These are phyloP conservation scores for Zygotorulaspora florentina DNA, from an alignment of 805 yeast genomes.

Conservation along the genomic window DNA sequence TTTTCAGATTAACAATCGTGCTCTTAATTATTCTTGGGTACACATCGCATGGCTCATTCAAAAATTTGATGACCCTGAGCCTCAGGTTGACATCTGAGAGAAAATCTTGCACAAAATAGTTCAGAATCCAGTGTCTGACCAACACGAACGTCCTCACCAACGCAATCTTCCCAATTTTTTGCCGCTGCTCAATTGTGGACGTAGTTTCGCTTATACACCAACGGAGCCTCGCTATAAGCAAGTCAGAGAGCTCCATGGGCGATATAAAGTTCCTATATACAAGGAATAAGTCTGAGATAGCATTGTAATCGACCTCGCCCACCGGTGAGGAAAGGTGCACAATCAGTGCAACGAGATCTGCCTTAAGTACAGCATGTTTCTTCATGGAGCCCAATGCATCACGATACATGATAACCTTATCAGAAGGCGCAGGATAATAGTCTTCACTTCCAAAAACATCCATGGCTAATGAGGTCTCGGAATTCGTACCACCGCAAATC, in stretches of 20 bases:
- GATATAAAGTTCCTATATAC: constrained; percentile 71
- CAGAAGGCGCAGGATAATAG: constrained; percentile 32
- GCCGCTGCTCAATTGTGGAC: constrained; percentile 15
- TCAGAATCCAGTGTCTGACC: constrained; percentile 83
- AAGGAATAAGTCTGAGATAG: constrained; percentile 80
- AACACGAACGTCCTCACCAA: constrained; percentile 81
- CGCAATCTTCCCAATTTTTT: constrained; percentile 57
- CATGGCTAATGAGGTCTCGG: constrained; percentile 8
- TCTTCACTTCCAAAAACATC: constrained; percentile 24
- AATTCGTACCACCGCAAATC: not conserved
- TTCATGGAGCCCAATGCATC: constrained; percentile 8
- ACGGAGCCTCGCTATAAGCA: constrained; percentile 59
- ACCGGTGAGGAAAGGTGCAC: constrained; percentile 66
- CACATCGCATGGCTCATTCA: constrained; percentile 35
- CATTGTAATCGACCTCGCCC: constrained; percentile 65
- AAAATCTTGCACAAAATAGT: constrained; percentile 85
- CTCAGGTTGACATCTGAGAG: constrained; percentile 49
- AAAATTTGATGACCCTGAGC: constrained; percentile 37
- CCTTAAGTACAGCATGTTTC: constrained; percentile 19
- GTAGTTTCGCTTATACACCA: constrained; percentile 57
- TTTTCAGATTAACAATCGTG: constrained; percentile 44
- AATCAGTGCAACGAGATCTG: constrained; percentile 39
- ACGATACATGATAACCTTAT: constrained; percentile 23
- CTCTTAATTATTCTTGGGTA: constrained; percentile 32
- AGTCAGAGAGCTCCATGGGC: constrained; percentile 52